Percentiles rank a stretch among this genome's conserved stretches.
Conservation (phyloP, 2,329 filamentous ascomycete species). For the Venturia aucupariae region DNA sequence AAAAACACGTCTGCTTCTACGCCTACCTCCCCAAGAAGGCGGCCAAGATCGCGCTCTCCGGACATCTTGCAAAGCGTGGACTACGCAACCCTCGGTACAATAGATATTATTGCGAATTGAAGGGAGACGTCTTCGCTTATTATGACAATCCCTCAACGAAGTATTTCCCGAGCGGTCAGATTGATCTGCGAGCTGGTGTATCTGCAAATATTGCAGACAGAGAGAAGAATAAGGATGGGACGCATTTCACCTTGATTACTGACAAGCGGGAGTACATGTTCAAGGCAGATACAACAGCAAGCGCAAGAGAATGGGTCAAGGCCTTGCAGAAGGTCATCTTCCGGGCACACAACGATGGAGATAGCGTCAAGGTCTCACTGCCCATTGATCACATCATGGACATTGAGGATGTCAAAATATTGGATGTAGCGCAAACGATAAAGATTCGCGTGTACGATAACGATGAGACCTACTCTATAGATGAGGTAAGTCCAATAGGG, state of each 20-base stretch:
- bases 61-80: slow-evolving; percentile 80
- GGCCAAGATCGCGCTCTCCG: slow-evolving; percentile 65
- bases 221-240: slow-evolving; percentile 59
- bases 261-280: slow-evolving; percentile 79
- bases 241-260: slow-evolving; percentile 72
- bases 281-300: slow-evolving; percentile 75
- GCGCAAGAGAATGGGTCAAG: slow-evolving; percentile 95
- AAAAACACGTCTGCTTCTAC: slow-evolving; percentile 91
- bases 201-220: slow-evolving; percentile 72
- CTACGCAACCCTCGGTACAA: slow-evolving; percentile 80
- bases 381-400: slow-evolving; percentile 85
- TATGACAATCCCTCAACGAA: slow-evolving; percentile 74
- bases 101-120: slow-evolving; percentile 87
- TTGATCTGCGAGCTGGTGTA: slow-evolving; percentile 86
- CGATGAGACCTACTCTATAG: slow-evolving; percentile 87
- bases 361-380: slow-evolving; percentile 91
- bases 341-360: slow-evolving; percentile 87
- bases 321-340: slow-evolving; percentile 91
- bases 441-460: slow-evolving; percentile 90
- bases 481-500: slow-evolving; percentile 55
- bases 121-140: slow-evolving; percentile 86
- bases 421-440: slow-evolving; percentile 87
- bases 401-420: slow-evolving; percentile 81
- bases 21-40: slow-evolving; percentile 93
- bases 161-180: slow-evolving; percentile 86